Conservation (phyloP, 345 rosid species). For the Psidium friedrichsthalianum region DNA sequence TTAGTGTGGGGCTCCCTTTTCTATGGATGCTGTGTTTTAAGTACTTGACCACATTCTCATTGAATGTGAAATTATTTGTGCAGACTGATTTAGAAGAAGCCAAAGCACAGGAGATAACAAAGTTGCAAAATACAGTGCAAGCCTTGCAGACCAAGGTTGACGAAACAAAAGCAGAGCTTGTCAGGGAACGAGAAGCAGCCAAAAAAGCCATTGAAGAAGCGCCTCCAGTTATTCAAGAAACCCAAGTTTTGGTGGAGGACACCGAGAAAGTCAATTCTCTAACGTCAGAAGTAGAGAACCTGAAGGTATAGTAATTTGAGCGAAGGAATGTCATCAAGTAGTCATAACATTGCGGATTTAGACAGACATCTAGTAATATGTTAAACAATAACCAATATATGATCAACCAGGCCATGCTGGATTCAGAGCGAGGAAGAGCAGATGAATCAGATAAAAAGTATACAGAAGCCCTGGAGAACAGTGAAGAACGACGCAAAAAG, state of each 20-base stretch:
- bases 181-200: slow-evolving; percentile 26
- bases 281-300: slow-evolving; percentile 29
- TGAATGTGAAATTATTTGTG: background rate
- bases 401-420: slow-evolving; percentile 34
- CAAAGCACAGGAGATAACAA: slow-evolving; percentile 28
- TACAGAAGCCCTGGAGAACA: slow-evolving; percentile 35
- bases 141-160: slow-evolving; percentile 32
- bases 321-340: background rate
- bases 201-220: slow-evolving; percentile 41
- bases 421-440: slow-evolving; percentile 58
- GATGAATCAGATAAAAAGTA: slow-evolving; percentile 44
- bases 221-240: slow-evolving; percentile 38
- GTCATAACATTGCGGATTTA: background rate
- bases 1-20: background rate
- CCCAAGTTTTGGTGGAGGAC: slow-evolving; percentile 38
- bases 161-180: slow-evolving; percentile 22
- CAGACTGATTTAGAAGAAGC: slow-evolving; percentile 45
- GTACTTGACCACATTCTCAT: background rate
- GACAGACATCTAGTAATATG: background rate
- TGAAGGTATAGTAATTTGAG: slow-evolving; percentile 16
- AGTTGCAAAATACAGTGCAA: slow-evolving; percentile 23
- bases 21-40: background rate
- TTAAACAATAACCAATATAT: background rate
- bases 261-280: slow-evolving; percentile 28
- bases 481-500: slow-evolving; percentile 43